Evolutionary conservation across 352 stramenopile species (phyloP), one percentile per base, ranked within the genome.

Genomic region (Nothophytophthora sp.): DNA sequence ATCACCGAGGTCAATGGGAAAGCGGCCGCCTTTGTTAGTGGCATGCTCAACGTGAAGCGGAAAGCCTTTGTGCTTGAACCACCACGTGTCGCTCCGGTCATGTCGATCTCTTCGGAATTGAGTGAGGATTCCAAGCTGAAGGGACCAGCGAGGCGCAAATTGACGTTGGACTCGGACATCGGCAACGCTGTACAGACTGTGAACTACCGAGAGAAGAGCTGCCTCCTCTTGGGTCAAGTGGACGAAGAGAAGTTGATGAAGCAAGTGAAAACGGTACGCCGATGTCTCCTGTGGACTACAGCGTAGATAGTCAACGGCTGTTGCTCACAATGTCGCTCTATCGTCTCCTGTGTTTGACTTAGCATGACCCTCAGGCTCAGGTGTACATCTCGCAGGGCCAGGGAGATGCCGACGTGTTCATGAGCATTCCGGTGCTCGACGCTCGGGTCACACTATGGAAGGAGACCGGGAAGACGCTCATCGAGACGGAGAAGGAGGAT

Each of bases 381-480:
- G 78, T 91, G 15, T 91, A 90, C 45, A 77, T 90, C 47, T 90
- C 82, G n/a, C 79, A 90, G 47, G 81, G 81, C 0, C 82, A 86
- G 23, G 73, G 81, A 47, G 81, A 87, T 40, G 78, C 80, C 3
- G 83, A 93, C 15, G 80, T 88, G 25, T 86, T 91, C 50, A 82
- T 93, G 62, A 93, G 76, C 42, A 91, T 93, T 35, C 83, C 83
- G 24, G 81, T 66, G 4, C 67, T 93, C 8, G 77, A 93, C 5
- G 83, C 83, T 4, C 70, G 79, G 39, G 62, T 93, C 24, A 91
- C 81, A 34, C 57, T 93, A 34, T 90, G 78, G 78, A 91, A 87
- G 63, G 77, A 89, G 19, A 67, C 55, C 1, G 70, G 64, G n/a
- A 90, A 89, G 50, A 91, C 83, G 13, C 51, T 91, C 10, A 76